phyloP scores from a whole-genome alignment of 345 rosid species.

The Populus deltoides region DNA sequence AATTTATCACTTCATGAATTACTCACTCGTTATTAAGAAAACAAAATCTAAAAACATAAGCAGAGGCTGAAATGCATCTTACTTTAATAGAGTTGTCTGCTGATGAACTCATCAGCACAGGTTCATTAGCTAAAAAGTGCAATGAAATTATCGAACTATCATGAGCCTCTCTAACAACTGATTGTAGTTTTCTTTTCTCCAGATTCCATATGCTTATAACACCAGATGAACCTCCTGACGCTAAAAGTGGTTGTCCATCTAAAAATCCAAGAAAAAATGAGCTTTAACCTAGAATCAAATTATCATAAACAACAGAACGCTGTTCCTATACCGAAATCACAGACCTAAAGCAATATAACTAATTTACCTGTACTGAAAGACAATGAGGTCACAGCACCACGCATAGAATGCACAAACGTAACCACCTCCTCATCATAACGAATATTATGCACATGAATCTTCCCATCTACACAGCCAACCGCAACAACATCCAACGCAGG shows the following conservation, averaged over 20 bases:
- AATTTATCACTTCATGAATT: background rate
- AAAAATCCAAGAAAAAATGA: conserved; percentile 8
- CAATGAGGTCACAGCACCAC: conserved; percentile 82
- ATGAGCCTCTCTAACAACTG: conserved; percentile 91
- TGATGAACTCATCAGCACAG: conserved; percentile 92
- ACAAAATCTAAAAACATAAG: background rate
- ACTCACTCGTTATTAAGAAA: background rate
- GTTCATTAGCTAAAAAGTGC: conserved; percentile 91
- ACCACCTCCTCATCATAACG: conserved; percentile 72
- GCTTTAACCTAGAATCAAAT: conserved; percentile 1
- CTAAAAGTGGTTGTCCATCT: conserved; percentile 97
- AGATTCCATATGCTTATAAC: conserved; percentile 98
- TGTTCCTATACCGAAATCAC: background rate
- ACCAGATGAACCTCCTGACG: conserved; percentile 93
- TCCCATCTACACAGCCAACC: conserved; percentile 91
- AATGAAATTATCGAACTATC: conserved; percentile 72
- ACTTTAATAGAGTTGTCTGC: conserved; percentile 95
- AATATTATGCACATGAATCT: conserved; percentile 80
- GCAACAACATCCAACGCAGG: conserved; percentile 96
- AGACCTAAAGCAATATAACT: background rate
- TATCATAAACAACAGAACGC: background rate
- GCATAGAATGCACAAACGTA: conserved; percentile 65
- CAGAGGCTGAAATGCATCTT: conserved; percentile 14
- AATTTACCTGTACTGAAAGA: conserved; percentile 73
- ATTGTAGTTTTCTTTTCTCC: conserved; percentile 79